These are phyloP conservation scores for Populus davidiana DNA, from an alignment of 345 rosid species.

Conservation along the genomic window DNA sequence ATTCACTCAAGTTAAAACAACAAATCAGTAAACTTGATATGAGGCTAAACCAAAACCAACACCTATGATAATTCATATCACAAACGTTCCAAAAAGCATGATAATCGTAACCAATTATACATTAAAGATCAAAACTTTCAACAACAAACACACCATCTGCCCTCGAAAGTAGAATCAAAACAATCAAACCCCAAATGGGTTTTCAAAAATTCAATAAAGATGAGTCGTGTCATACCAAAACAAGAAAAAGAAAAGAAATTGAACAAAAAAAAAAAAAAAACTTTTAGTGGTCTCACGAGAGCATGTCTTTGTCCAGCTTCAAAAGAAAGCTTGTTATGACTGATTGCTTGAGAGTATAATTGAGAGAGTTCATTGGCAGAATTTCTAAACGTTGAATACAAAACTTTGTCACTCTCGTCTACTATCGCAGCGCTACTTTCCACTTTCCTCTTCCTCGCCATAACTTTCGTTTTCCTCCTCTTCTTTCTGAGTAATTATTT, in stretches of 20 bases:
- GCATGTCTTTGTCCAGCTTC: not conserved
- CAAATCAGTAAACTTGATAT: not conserved
- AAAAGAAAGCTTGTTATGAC: not conserved
- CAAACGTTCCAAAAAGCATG: not conserved
- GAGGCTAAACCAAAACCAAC: not conserved
- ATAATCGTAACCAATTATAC: not conserved
- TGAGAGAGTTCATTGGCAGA: not conserved
- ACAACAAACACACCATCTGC: not conserved
- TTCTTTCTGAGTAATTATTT: not conserved
- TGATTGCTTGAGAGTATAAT: not conserved
- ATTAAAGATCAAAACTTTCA: not conserved
- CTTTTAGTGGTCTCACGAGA: not conserved
- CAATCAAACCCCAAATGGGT: not conserved
- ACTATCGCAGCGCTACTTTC: not conserved
- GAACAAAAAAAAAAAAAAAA: not conserved
- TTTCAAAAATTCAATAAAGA: not conserved
- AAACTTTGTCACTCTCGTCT: not conserved
- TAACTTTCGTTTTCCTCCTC: not conserved
- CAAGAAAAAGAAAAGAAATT: not conserved
- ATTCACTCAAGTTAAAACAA: not conserved
- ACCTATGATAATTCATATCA: not conserved
- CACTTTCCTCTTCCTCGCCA: not conserved
- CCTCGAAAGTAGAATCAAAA: not conserved
- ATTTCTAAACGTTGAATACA: not conserved
- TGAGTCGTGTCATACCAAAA: not conserved